Percentiles rank a stretch among this genome's conserved stretches.
Evolutionary conservation across 371 early-diverging fungal genomes (phyloP).

Genomic region (Mucor piriformis): DNA sequence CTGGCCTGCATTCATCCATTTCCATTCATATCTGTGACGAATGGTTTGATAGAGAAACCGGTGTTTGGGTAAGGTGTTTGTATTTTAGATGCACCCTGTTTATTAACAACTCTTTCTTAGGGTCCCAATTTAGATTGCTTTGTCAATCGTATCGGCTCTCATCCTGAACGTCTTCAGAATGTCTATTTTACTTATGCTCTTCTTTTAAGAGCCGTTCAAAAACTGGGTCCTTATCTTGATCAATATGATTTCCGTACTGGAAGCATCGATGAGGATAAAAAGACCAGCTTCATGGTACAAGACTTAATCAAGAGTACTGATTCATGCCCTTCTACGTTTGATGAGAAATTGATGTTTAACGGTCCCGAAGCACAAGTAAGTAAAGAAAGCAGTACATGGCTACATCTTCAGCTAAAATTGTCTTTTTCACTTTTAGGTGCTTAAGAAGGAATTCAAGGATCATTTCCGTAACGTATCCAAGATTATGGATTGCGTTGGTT

Average conservation of each 20-base stretch:
- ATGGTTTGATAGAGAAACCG: constrained; percentile 82
- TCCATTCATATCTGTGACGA: constrained; percentile 96
- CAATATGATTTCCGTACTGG: constrained; percentile 73
- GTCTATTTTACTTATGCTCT: constrained; percentile 91
- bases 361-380: constrained; percentile 42
- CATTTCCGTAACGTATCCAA: constrained; percentile 94
- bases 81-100: not conserved
- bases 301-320: constrained; percentile 62
- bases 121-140: constrained; percentile 90
- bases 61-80: constrained; percentile 76
- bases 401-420: too few relatives aligned
- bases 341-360: constrained; percentile 85
- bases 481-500: constrained; percentile 98
- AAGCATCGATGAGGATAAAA: constrained; percentile 53
- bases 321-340: constrained; percentile 80
- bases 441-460: constrained; percentile 85
- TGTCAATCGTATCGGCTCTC: constrained; percentile 80
- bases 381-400: not conserved
- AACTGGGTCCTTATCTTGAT: constrained; percentile 78
- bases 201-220: constrained; percentile 81
- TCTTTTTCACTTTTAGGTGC: constrained; percentile 14
- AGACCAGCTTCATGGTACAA: constrained; percentile 58
- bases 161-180: constrained; percentile 93
- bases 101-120: constrained; percentile 19
- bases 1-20: constrained; percentile 96